Evolutionary conservation across 2,329 filamentous ascomycete genomes (phyloP), one percentile per base, ranked within the genome.

Genomic region (Fusarium lateritium): DNA sequence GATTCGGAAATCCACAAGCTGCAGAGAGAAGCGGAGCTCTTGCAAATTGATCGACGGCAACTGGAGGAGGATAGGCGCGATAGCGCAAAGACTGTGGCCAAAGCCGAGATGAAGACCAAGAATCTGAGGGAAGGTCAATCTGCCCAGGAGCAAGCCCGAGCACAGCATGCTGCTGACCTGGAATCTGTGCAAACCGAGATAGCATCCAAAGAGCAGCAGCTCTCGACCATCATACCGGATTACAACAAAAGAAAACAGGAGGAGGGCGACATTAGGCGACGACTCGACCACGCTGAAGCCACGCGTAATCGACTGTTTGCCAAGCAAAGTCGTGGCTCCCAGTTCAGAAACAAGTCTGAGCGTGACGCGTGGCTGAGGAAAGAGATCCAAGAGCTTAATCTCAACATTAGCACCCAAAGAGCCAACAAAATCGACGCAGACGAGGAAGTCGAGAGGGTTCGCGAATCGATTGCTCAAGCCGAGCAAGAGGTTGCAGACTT

Each of bases 41-140:
- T 97, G 26, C 90, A 90, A 68, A 90, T 97, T 43, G 96, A 99
- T 75, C 92, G 94, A 71, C 86, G 88, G 44, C 94, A 98, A 76
- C 86, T 97, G 9, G 96, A 99, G 73, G 92, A 95, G 67, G 96
- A 99, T 75, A 90, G 94, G 67, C 92, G 92, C 50, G 94, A 97
- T 38, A 88, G 88, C 31, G 92, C 94, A 7, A 93, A 94, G 75
- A 82, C 87, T 9, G 89, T 92, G 71, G 97, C 96, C 6, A 94
- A 97, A 78, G 86, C 92, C 4, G 96, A 99, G 79, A 84, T 98
- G 34, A 92, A 93, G 65, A 87, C 94, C 57, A 97, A 96, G 78
- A 90, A 88, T 43, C 83, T 98, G 34, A 88, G 89, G n/a, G 94
- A 97, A 73, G 94, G 92, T 50, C 92, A 97, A 77, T 91, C 91